Percentiles rank a stretch among this genome's conserved stretches.
Conservation (phyloP, 495 filamentous ascomycete genomes). For the Gamarada debralockiae region DNA sequence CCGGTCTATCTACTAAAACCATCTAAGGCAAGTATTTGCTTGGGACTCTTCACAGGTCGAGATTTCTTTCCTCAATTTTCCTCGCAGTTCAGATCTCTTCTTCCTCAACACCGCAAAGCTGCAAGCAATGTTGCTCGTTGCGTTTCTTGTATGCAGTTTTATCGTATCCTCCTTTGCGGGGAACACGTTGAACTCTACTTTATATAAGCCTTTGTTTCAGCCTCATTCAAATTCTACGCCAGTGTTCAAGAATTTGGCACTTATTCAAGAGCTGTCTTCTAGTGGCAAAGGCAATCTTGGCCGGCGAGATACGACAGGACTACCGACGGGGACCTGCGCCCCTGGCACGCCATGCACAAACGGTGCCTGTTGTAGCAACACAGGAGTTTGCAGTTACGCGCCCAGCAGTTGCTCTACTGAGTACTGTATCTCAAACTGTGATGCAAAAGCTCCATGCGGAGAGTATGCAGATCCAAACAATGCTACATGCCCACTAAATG, state of each 20-base stretch:
- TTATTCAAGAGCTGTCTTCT: too few relatives aligned
- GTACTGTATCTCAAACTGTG: slow-evolving; percentile 8
- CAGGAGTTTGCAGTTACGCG: slow-evolving; percentile 8
- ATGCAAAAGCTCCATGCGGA: slow-evolving; percentile 13
- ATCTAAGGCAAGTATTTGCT: too few relatives aligned
- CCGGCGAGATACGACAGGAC: not conserved
- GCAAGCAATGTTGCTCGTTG: too few relatives aligned
- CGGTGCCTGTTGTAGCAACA: slow-evolving; percentile 8
- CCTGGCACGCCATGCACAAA: slow-evolving; percentile 2
- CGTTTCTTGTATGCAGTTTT: too few relatives aligned
- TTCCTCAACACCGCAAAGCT: too few relatives aligned
- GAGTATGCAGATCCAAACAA: not conserved
- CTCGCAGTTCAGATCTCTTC: too few relatives aligned
- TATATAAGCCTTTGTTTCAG: not conserved
- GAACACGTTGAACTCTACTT: too few relatives aligned
- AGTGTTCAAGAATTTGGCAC: slow-evolving; percentile 2
- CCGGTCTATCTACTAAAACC: too few relatives aligned
- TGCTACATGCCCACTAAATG: slow-evolving; percentile 12
- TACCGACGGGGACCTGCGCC: slow-evolving; percentile 6
- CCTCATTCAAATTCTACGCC: slow-evolving; percentile 1
- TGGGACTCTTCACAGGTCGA: too few relatives aligned
- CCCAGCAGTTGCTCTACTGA: not conserved
- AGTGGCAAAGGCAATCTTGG: too few relatives aligned
- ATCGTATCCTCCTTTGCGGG: too few relatives aligned
- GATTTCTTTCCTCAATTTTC: too few relatives aligned